These are phyloP conservation scores for Suhomyces kilbournensis DNA, from an alignment of 805 yeast species.

Conservation along the genomic window DNA sequence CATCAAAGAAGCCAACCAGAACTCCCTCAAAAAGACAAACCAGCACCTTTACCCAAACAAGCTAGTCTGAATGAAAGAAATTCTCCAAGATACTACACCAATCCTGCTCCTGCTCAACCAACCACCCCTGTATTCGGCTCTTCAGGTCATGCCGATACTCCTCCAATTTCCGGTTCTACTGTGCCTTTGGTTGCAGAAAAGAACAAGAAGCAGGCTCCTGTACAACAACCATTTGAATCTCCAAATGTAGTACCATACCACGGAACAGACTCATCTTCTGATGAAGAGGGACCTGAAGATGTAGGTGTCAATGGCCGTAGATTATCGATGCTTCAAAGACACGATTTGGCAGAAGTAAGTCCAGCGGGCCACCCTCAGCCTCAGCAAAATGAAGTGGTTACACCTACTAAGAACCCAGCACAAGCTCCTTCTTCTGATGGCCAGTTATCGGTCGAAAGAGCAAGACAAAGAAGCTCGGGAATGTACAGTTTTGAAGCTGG, in stretches of 20 bases:
- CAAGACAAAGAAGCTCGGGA: conserved; percentile 14
- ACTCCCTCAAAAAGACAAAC: background rate
- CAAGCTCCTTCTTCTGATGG: conserved; percentile 3
- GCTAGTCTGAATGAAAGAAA: background rate
- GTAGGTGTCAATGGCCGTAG: conserved; percentile 17
- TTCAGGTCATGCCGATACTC: background rate
- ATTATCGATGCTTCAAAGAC: conserved; percentile 32
- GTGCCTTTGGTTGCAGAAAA: conserved; percentile 1
- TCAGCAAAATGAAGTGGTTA: background rate
- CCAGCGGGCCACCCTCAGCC: background rate
- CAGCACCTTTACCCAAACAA: background rate
- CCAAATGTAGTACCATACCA: conserved; percentile 37
- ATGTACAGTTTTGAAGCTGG: conserved; percentile 42
- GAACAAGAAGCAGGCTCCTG: background rate
- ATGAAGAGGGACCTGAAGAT: conserved; percentile 24
- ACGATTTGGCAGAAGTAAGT: conserved; percentile 21
- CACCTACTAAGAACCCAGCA: background rate
- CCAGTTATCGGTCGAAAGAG: conserved; percentile 9
- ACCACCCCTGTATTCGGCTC: background rate
- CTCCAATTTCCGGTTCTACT: background rate
- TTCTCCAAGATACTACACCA: conserved; percentile 8
- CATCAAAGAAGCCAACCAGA: background rate
- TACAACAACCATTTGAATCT: conserved; percentile 14
- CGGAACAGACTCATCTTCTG: conserved; percentile 26
- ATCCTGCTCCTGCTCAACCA: conserved; percentile 3